Base-by-base conservation (phyloP, 495 filamentous ascomycete genomes). In the Corynascus novoguineensis region DNA sequence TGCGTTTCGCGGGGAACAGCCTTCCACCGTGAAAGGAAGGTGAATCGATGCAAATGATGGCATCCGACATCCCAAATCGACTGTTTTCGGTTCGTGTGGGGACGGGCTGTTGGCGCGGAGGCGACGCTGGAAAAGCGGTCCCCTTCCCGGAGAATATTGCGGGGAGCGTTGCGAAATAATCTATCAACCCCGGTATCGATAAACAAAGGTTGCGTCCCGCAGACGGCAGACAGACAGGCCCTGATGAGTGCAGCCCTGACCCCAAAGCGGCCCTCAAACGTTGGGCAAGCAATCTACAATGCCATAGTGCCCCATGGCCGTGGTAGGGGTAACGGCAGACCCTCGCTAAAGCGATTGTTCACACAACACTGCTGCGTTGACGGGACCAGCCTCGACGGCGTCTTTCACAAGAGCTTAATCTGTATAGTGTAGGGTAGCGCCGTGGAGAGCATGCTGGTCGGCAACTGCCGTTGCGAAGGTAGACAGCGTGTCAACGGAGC, bases 51-150 rank as follows among this genome's bases (percentile, higher is more conserved):
- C 41, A 50, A 48, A 55, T 45, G 57, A 61, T 59, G 37, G 56
- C 19, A 45, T 34, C 35, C 60, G 55, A 61, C 63, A 55, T 53
- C 29, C 60, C 57, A 55, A 56, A 25, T 58, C 11, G 53, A 44
- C 9, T 45, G 34, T 49, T 7, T 35, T 37, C 19, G 54, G 57
- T 28, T 37, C 35, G 29, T 38, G 53, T 24, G 50, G 50, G 37
- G 47, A n/a, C 10, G 42, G 48, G 14, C 19, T 45, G 37, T 25
- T 49, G 46, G 28, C 11, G 19, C 42, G 35, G 47, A 44, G 24
- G 35, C 28, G 25, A 22, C 56, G 58, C 35, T 71, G 68, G 67
- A 69, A 69, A 69, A 47, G 48, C 68, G 67, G 68, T 64, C 65
- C 64, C 64, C 46, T 19, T 66, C 50, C 68, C 67, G 68, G 58